Evolutionary conservation across 306 rosid genomes (phyloP), one percentile per base, ranked within the genome.

Genomic region (Sesbania bispinosa): DNA sequence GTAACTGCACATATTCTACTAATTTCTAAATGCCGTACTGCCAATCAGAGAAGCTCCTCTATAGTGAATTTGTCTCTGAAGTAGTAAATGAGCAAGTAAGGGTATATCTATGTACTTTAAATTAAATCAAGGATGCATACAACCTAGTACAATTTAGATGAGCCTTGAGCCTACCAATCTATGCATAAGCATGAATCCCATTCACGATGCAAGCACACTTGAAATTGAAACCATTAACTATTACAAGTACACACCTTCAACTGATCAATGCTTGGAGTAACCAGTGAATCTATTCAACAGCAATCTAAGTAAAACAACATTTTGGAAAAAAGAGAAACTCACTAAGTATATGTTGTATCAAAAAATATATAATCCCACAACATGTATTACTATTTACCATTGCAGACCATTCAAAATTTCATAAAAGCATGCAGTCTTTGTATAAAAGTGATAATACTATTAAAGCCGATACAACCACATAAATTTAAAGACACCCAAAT

Each of bases 11-110:
- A 4, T 60, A 46, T 24, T 35, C 51, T 29, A 33, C 55, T 29
- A 41, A 21, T 50, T 39, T 55, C 62, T 38, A 18, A 71, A 77
- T 36, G 39, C 67, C 75, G 67, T 24, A 67, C 11, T 52, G 68
- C 7, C 13, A 19, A 71, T 43, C n/a, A 15, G 46, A 45, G 58
- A 43, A 13, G 8, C 35, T 18, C 62, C 19, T 43, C 41, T 47
- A 11, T 16, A 15, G 13, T 21, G 53, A 63, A 13, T 21, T 63
- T 23, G 23, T 23, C 15, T 14, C 53, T 26, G 10, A 64, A 43
- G 26, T 64, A 5, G 23, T 13, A 63, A 32, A 32, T 32, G 9
- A 14, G n/a, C 5, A 62, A 62, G n/a, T 6, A 62, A 62, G 39
- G 24, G 15, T 14, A 26, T 26, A 43, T 26, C 21, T 51, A 19